Evolutionary conservation across 2,329 filamentous ascomycete genomes (phyloP).

Genomic region (Colletotrichum echinochloae): DNA sequence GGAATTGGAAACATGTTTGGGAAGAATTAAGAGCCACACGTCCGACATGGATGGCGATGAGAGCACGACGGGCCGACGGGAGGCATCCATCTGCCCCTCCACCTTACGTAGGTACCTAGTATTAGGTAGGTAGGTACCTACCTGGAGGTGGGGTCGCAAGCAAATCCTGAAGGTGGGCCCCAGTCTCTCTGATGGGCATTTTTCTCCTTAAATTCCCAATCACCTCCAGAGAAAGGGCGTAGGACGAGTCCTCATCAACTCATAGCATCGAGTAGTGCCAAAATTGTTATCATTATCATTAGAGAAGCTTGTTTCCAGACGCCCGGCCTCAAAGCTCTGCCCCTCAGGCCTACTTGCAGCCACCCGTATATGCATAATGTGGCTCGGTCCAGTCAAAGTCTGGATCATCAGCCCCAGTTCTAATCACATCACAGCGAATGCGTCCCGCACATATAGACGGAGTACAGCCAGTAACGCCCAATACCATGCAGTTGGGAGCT

Average conservation of each 20-base stretch:
- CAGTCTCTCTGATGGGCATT: too few species aligned
- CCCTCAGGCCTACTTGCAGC: conserved; percentile 7
- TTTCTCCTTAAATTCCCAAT: not conserved
- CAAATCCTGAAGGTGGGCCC: conserved; percentile 39
- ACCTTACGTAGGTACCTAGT: not conserved
- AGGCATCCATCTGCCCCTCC: conserved; percentile 29
- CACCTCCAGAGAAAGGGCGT: not conserved
- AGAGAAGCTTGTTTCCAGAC: conserved; percentile 31
- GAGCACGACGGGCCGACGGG: conserved; percentile 1
- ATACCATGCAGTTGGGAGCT: conserved; percentile 24
- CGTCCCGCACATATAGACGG: conserved; percentile 18
- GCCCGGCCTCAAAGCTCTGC: conserved; percentile 18
- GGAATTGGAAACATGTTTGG: not conserved
- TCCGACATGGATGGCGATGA: conserved; percentile 14
- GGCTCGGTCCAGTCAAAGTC: conserved; percentile 18
- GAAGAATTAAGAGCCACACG: not conserved
- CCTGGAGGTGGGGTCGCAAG: conserved; percentile 29
- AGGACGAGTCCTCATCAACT: not conserved
- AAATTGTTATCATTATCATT: conserved; percentile 39
- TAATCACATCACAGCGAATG: conserved; percentile 38
- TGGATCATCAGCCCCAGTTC: conserved; percentile 8
- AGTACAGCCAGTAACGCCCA: conserved; percentile 27
- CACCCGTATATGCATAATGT: conserved; percentile 33
- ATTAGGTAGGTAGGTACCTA: too few species aligned
- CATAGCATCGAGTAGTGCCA: not conserved